phyloP scores from a whole-genome alignment of 1,284 basidiomycete genomes.

The Leccinum subrobustum region DNA sequence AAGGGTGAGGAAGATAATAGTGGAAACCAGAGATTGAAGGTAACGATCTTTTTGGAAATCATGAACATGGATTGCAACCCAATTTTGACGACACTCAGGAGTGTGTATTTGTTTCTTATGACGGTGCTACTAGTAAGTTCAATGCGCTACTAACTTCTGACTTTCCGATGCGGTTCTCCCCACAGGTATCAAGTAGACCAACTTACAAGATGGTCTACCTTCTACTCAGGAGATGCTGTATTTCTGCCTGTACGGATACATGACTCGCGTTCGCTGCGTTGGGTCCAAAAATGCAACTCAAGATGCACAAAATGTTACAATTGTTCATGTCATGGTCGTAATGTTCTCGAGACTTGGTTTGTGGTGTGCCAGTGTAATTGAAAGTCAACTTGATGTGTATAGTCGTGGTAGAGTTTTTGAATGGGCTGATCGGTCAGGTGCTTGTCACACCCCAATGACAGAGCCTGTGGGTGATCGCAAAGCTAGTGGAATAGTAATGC shows the following conservation, averaged over 20 bases:
- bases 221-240: constrained; percentile 27
- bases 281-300: neutral
- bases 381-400: neutral
- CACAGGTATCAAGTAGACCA: neutral
- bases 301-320: neutral
- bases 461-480: no score
- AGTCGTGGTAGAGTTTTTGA: no score
- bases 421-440: no score
- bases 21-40: constrained; percentile 8
- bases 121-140: neutral
- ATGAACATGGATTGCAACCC: neutral
- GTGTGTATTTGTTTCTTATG: constrained; percentile 12
- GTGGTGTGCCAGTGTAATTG: neutral
- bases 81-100: neutral
- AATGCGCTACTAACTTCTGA: constrained; percentile 8
- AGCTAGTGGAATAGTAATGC: no score
- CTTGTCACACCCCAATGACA: no score
- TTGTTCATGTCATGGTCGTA: no score
- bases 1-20: neutral
- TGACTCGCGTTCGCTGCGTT: neutral
- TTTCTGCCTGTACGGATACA: neutral
- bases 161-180: neutral
- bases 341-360: neutral
- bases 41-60: neutral
- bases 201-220: constrained; percentile 1